Evolutionary conservation across 148 eudicot species (phyloP), one percentile per base, ranked within the genome.

Genomic region (Mesembryanthemum crystallinum): DNA sequence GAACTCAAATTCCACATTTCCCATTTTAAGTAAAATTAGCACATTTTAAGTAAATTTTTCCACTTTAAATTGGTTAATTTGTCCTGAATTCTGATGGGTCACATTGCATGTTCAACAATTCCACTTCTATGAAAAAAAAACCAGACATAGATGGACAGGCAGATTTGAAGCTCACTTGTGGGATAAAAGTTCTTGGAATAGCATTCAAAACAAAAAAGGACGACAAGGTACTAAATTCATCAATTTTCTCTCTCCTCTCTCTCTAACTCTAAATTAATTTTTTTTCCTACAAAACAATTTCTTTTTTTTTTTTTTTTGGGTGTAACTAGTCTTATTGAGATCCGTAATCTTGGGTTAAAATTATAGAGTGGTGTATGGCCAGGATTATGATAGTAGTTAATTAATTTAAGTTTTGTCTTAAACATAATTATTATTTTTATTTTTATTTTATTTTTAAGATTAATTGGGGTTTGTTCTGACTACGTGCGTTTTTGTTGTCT

Each of bases 131-230:
- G 15, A 27, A 29, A 73, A 14, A 35, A 28, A 55, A 33, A n/a
- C 45, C 87, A 95, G 99, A 84, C 99, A 96, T 79, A 88, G 94
- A 82, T 96, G 97, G 97, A 92, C 98, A 11, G 98, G 98, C 62
- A 89, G 97, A 72, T 96, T 77, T 86, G 98, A 92, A 64, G 99
- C 99, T 3, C 99, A 96, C 62, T 89, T 96, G 30, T 96, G 99
- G 99, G 99, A 96, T 76, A 96, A 92, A 88, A 83, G 87, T 78
- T 82, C 93, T 27, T 92, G 92, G 91, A 96, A 92, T 70, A 85
- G 30, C 83, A 83, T 86, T 82, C 98, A 92, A 76, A 96, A 88
- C 85, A 96, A 92, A 82, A 92, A 81, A 83, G 98, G 99, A 79
- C 77, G 88, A 80, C 99, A 95, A 87, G 90, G 99, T 95, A 35